Evolutionary conservation across 768 basidiomycete genomes (phyloP).

Genomic region (Pisolithus sp.): DNA sequence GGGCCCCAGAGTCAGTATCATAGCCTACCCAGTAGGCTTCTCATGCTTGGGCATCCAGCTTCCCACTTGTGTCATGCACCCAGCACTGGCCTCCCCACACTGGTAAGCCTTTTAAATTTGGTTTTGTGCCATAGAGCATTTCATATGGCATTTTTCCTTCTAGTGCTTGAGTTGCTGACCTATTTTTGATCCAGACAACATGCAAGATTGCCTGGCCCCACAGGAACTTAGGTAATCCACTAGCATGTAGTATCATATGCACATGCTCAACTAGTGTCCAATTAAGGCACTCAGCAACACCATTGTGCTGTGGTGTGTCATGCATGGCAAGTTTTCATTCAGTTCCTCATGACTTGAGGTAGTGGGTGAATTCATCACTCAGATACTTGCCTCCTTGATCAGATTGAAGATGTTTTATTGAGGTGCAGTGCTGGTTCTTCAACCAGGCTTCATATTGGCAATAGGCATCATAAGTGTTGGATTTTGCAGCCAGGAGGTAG

Average conservation of each 20-base stretch:
- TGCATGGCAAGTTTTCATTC: constrained; percentile 3
- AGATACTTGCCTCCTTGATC: constrained; percentile 12
- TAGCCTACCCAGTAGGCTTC: neutral
- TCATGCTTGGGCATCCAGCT: neutral
- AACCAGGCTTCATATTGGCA: constrained; percentile 1
- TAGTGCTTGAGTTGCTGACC: neutral
- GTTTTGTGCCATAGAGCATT: neutral
- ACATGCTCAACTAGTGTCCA: constrained; percentile 18
- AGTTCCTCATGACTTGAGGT: constrained; percentile 3
- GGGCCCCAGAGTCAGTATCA: neutral
- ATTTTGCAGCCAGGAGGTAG: constrained; percentile 1
- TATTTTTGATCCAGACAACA: neutral
- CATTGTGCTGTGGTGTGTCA: constrained; percentile 23
- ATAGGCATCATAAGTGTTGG: constrained; percentile 5
- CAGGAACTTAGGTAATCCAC: constrained; percentile 12
- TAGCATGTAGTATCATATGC: constrained; percentile 16
- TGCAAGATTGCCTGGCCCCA: constrained; percentile 14
- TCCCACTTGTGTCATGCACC: neutral
- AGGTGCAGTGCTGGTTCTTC: neutral
- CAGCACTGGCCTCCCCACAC: neutral
- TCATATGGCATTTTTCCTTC: constrained; percentile 1
- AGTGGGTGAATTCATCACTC: neutral
- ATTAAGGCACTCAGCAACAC: constrained; percentile 24
- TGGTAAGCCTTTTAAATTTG: neutral
- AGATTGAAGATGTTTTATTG: neutral